Evolutionary conservation across 1,284 basidiomycete genomes (phyloP).

Genomic region (Tilletia walkeri): DNA sequence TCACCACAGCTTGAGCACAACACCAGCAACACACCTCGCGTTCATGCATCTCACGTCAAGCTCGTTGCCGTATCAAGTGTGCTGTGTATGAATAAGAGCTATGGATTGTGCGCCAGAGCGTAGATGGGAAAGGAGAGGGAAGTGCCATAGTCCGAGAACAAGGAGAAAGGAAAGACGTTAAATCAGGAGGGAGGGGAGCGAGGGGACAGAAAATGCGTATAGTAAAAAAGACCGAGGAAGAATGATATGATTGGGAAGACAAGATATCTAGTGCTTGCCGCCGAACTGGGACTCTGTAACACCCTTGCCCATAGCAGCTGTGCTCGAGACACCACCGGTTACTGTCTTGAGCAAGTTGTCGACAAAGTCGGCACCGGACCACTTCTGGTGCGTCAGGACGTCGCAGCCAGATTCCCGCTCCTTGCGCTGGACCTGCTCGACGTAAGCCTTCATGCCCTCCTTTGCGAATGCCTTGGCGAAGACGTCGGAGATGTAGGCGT

Average conservation of each 20-base stretch:
- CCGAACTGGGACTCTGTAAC: slow-evolving; percentile 86
- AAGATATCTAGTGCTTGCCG: slow-evolving; percentile 32
- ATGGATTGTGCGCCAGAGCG: neutral
- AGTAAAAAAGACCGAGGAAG: too few relatives aligned
- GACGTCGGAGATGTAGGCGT: slow-evolving; percentile 90
- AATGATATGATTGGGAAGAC: too few relatives aligned
- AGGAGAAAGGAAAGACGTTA: too few relatives aligned
- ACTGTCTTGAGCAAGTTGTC: slow-evolving; percentile 90
- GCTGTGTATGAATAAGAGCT: neutral
- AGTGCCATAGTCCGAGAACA: too few relatives aligned
- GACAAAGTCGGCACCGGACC: slow-evolving; percentile 90
- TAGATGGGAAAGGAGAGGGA: neutral
- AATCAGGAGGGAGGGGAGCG: too few relatives aligned
- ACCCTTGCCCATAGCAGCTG: slow-evolving; percentile 89
- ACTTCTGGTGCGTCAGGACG: slow-evolving; percentile 62
- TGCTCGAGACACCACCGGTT: slow-evolving; percentile 90
- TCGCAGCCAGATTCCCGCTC: slow-evolving; percentile 58
- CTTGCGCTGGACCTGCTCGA: slow-evolving; percentile 61
- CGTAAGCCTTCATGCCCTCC: slow-evolving; percentile 70
- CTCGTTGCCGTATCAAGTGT: too few relatives aligned
- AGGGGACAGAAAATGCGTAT: too few relatives aligned
- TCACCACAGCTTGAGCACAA: too few relatives aligned
- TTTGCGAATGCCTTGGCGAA: slow-evolving; percentile 82
- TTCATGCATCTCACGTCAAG: too few relatives aligned
- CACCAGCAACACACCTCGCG: too few relatives aligned